phyloP scores from a whole-genome alignment of 495 filamentous ascomycete genomes.

The Astrothelium macrocarpum region DNA sequence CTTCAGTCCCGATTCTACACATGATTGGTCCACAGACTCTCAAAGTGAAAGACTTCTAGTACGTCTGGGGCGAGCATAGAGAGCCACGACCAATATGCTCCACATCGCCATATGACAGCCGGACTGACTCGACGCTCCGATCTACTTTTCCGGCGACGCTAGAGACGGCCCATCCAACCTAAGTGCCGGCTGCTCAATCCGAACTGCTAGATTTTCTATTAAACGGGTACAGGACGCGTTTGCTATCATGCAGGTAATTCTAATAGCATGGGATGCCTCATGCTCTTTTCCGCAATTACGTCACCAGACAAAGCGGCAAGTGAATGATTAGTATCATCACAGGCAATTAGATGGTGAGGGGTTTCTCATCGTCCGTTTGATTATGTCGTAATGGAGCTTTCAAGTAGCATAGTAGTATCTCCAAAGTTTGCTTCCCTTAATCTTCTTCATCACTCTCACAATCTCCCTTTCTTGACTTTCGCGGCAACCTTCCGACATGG shows the following conservation, averaged over 20 bases:
- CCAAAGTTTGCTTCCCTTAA: neutral
- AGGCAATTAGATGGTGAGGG: neutral
- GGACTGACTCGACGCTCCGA: no score
- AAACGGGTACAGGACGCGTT: neutral
- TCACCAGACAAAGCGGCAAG: neutral
- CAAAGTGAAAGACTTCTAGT: no score
- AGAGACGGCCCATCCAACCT: no score
- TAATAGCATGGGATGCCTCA: no score
- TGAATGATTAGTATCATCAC: neutral
- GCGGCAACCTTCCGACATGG: neutral
- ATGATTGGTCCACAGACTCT: no score
- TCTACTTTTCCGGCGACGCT: no score
- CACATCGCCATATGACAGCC: no score
- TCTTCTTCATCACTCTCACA: neutral
- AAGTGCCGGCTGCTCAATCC: neutral
- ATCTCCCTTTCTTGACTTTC: neutral
- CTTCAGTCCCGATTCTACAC: no score
- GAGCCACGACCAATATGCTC: no score
- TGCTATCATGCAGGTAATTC: no score
- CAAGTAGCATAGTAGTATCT: neutral
- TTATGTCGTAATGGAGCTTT: slow-evolving; percentile 4
- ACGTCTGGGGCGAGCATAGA: no score
- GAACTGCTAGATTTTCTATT: neutral
- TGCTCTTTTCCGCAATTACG: no score
- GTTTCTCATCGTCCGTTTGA: neutral